phyloP scores from a whole-genome alignment of 495 filamentous ascomycete species.

The Penicillium taxi region DNA sequence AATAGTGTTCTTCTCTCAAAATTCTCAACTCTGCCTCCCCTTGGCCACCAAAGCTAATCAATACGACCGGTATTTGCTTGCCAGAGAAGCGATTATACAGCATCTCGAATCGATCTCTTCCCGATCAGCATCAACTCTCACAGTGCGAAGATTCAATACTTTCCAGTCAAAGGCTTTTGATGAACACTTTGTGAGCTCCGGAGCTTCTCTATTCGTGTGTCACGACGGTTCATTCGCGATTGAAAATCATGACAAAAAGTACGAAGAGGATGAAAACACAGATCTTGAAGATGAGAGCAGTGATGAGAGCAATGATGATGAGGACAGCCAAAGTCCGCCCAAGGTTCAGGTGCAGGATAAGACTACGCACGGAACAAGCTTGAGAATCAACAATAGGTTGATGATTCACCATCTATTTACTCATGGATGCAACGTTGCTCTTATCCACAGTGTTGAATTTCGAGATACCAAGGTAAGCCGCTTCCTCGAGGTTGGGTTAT shows the following conservation, averaged over 20 bases:
- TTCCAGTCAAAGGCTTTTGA: slow-evolving; percentile 39
- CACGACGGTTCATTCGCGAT: slow-evolving; percentile 54
- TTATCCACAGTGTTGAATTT: slow-evolving; percentile 53
- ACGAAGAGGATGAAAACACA: not conserved
- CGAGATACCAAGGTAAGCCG: slow-evolving; percentile 49
- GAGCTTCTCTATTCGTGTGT: slow-evolving; percentile 61
- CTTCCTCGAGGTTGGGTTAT: slow-evolving; percentile 9
- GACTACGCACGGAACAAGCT: not conserved
- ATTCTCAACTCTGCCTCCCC: slow-evolving; percentile 12
- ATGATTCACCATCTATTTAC: slow-evolving; percentile 44
- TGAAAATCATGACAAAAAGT: not conserved
- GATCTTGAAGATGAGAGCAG: not conserved
- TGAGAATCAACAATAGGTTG: slow-evolving; percentile 26
- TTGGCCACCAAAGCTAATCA: not conserved
- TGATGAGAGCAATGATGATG: not conserved
- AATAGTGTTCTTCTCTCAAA: slow-evolving; percentile 56
- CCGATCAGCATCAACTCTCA: not conserved
- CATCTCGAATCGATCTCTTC: slow-evolving; percentile 49
- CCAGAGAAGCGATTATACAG: slow-evolving; percentile 50
- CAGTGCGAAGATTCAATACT: slow-evolving; percentile 9
- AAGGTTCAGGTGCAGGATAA: too few relatives aligned
- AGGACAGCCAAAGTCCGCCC: not conserved
- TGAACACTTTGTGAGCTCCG: slow-evolving; percentile 42
- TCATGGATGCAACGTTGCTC: slow-evolving; percentile 47
- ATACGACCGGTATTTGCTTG: slow-evolving; percentile 48